phyloP scores from a whole-genome alignment of 2,329 filamentous ascomycete species.

The Setomelanomma holmii region DNA sequence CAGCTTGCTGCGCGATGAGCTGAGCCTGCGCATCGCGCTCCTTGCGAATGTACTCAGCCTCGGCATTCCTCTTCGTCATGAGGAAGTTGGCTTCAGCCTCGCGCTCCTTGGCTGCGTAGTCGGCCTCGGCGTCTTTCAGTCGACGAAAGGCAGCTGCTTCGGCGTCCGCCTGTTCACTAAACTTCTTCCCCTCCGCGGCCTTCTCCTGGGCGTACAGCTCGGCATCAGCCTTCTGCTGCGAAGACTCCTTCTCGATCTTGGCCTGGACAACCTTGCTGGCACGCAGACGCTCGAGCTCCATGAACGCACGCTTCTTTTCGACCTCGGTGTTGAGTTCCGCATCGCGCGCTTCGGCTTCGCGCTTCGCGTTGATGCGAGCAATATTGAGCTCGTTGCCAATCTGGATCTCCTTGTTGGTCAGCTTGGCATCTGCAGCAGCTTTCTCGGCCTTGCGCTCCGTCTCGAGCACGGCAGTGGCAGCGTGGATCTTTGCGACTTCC shows the following conservation, averaged over 20 bases:
- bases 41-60: slow-evolving; percentile 49
- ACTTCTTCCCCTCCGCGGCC: slow-evolving; percentile 60
- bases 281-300: slow-evolving; percentile 80
- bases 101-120: slow-evolving; percentile 49
- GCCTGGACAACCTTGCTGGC: slow-evolving; percentile 82
- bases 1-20: slow-evolving; percentile 68
- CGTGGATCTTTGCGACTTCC: slow-evolving; percentile 86
- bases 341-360: slow-evolving; percentile 76
- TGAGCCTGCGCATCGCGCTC: slow-evolving; percentile 66
- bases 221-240: slow-evolving; percentile 72
- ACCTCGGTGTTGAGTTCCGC: slow-evolving; percentile 82
- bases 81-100: slow-evolving; percentile 60
- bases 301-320: slow-evolving; percentile 76
- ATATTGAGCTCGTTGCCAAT: slow-evolving; percentile 78
- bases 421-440: slow-evolving; percentile 76
- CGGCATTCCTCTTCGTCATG: slow-evolving; percentile 53
- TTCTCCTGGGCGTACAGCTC: slow-evolving; percentile 58
- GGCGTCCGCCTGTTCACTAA: slow-evolving; percentile 66
- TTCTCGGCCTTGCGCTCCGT: slow-evolving; percentile 85
- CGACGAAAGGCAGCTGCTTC: slow-evolving; percentile 60
- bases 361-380: slow-evolving; percentile 74
- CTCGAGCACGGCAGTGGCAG: slow-evolving; percentile 82
- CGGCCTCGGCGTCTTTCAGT: slow-evolving; percentile 52
- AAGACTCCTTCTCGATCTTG: slow-evolving; percentile 70
- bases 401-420: slow-evolving; percentile 74